A percentile compares a stretch with the other conserved stretches of the same genome.
phyloP scores from a whole-genome alignment of 805 yeast species.

The Candida pseudoglaebosa region DNA sequence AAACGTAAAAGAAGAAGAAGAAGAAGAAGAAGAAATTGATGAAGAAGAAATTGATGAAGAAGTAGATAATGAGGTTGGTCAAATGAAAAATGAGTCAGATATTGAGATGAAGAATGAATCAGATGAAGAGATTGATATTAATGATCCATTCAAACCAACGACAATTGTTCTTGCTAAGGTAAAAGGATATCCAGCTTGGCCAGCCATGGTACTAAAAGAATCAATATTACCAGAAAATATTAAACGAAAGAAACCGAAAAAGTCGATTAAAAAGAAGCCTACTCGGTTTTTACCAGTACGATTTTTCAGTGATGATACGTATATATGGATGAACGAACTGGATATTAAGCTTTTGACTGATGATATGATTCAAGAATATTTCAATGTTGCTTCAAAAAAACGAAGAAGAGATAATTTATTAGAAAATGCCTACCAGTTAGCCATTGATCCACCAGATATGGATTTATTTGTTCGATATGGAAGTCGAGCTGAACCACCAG shows the following conservation, averaged over 20 bases:
- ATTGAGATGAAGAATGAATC: conserved; percentile 4
- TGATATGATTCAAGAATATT: conserved; percentile 39
- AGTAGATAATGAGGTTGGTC: neutral
- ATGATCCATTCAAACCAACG: conserved; percentile 11
- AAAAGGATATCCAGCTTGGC: conserved; percentile 90
- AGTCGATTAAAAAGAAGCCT: conserved; percentile 20
- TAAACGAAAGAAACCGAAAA: conserved; percentile 46
- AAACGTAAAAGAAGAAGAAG: neutral
- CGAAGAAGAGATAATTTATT: conserved; percentile 43
- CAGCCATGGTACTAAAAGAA: conserved; percentile 71
- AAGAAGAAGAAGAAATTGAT: neutral
- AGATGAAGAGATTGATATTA: conserved; percentile 2
- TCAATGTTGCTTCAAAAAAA: conserved; percentile 19
- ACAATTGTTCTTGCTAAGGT: conserved; percentile 63
- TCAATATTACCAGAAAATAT: conserved; percentile 58
- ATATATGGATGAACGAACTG: conserved; percentile 56
- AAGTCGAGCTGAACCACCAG: conserved; percentile 44
- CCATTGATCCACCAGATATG: conserved; percentile 44
- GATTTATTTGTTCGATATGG: conserved; percentile 38
- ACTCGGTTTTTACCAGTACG: conserved; percentile 47
- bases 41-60: conserved; percentile 1
- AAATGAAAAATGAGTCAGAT: neutral
- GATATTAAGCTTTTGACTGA: conserved; percentile 47
- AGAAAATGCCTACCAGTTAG: conserved; percentile 50
- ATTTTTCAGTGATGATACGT: conserved; percentile 69